Percentiles rank a stretch among this genome's conserved stretches.
phyloP scores from a whole-genome alignment of 805 yeast species.

The Metahyphopichia silvanorum region DNA sequence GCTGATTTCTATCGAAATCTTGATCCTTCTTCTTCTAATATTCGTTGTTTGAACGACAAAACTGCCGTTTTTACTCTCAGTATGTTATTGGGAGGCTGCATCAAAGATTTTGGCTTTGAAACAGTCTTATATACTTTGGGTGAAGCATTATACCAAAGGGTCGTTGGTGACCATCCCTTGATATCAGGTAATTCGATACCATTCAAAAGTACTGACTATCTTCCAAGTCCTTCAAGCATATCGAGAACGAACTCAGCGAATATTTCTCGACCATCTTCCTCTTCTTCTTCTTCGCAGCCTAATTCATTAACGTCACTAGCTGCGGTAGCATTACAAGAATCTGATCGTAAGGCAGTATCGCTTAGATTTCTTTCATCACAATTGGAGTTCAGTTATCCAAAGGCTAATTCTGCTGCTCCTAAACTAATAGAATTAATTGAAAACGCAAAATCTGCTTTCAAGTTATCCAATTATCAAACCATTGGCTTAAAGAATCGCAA shows the following conservation, averaged over 20 bases:
- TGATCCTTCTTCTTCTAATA: slow-evolving; percentile 35
- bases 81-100: slow-evolving; percentile 63
- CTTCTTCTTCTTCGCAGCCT: slow-evolving; percentile 9
- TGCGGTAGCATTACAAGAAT: slow-evolving; percentile 26
- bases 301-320: slow-evolving; percentile 26
- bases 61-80: slow-evolving; percentile 54
- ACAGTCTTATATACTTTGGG: slow-evolving; percentile 59
- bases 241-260: background rate
- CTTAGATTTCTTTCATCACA: slow-evolving; percentile 52
- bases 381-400: slow-evolving; percentile 64
- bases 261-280: background rate
- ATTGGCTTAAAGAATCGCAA: slow-evolving; percentile 25
- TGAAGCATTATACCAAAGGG: slow-evolving; percentile 61
- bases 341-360: slow-evolving; percentile 25
- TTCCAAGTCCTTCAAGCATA: slow-evolving; percentile 3
- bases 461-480: slow-evolving; percentile 16
- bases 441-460: slow-evolving; percentile 72
- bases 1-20: slow-evolving; percentile 46
- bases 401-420: slow-evolving; percentile 72
- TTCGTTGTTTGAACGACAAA: slow-evolving; percentile 41
- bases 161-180: slow-evolving; percentile 64
- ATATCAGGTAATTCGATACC: slow-evolving; percentile 41
- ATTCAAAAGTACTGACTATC: slow-evolving; percentile 11
- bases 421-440: slow-evolving; percentile 72
- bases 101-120: slow-evolving; percentile 81